Evolutionary conservation across 371 early-diverging fungal genomes (phyloP), one percentile per base, ranked within the genome.

Genomic region (Syncephalastrum racemosum): DNA sequence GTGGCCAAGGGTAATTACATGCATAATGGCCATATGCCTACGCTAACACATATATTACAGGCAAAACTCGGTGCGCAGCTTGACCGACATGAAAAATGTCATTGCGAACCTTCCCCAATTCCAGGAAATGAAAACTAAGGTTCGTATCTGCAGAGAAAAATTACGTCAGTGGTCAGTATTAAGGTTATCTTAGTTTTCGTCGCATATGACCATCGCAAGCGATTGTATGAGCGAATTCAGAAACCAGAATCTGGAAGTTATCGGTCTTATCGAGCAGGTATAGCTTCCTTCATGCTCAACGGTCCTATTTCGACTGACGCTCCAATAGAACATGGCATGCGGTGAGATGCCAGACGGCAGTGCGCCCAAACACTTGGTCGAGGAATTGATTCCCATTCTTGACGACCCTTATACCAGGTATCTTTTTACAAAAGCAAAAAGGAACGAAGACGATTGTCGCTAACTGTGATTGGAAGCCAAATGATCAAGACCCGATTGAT

Each of bases 31-130:
- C 19, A 2, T 41, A 31, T 31, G 36, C 47, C 31, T 49, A 8
- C 5, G 13, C 43, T 50, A 47, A 54, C 5, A 4, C 15, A 16
- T 18, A 62, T 58, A 45, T 67, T 58, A 59, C 54, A 57, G 70
- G 12, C 70, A 77, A 47, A 75, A 82, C 44, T 84, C 85, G 36
- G 82, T 83, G 4, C 81, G 82, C 4, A 83, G 80, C 39, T 70
- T 97, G 18, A 88, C 88, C 62, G 88, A 92, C 45, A 89, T 98
- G 91, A 91, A 91, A 58, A 90, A 90, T 16, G 92, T 91, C 19
- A 81, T 98, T 31, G 85, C 89, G 6, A 86, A 92, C 22, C 67
- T 99, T 23, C 98, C 97, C 4, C 92, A 97, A 67, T 97, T 90
- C 67, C 95, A 95, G 68, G 93, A 94, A 54, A 82, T 93, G 79